A percentile compares a stretch with the other conserved stretches of the same genome.
Conservation (phyloP, 1,139 yeast genomes). For the Hemisphaericaspora subhashii region DNA sequence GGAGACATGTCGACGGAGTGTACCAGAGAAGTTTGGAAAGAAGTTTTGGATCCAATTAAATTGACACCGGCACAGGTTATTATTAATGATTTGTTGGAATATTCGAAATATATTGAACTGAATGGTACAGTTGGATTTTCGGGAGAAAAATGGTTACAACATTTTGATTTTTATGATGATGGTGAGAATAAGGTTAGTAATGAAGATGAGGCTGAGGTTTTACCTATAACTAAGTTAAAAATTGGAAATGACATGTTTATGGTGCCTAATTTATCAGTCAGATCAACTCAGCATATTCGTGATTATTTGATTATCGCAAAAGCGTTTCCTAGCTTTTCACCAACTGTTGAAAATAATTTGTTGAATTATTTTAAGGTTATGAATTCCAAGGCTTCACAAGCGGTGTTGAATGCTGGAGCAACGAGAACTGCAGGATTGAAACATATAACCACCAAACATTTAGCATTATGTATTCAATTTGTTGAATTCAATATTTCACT, state of each 20-base stretch:
- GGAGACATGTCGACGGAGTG: constrained; percentile 47
- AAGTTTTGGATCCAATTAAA: constrained; percentile 33
- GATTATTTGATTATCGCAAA: constrained; percentile 52
- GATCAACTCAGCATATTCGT: constrained; percentile 37
- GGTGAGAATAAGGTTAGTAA: constrained; percentile 10
- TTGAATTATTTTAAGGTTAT: constrained; percentile 52
- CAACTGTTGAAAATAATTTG: constrained; percentile 40
- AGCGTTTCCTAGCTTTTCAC: constrained; percentile 45
- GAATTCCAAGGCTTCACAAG: constrained; percentile 58
- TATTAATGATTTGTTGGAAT: constrained; percentile 56
- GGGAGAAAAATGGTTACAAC: constrained; percentile 48
- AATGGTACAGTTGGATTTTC: constrained; percentile 26
- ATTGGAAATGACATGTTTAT: constrained; percentile 40
- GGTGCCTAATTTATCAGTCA: constrained; percentile 43
- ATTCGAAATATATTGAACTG: constrained; percentile 45
- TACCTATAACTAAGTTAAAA: constrained; percentile 29
- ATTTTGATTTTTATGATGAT: constrained; percentile 30
- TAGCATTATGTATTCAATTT: constrained; percentile 68
- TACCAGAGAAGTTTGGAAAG: constrained; percentile 81
- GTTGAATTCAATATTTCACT: constrained; percentile 40
- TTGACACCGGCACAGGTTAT: constrained; percentile 48
- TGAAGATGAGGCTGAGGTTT: constrained; percentile 3
- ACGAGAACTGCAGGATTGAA: constrained; percentile 72
- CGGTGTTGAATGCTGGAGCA: constrained; percentile 77
- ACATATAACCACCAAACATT: constrained; percentile 73